Evolutionary conservation across 2,329 filamentous ascomycete genomes (phyloP).

Genomic region (Aschersonia sp.): DNA sequence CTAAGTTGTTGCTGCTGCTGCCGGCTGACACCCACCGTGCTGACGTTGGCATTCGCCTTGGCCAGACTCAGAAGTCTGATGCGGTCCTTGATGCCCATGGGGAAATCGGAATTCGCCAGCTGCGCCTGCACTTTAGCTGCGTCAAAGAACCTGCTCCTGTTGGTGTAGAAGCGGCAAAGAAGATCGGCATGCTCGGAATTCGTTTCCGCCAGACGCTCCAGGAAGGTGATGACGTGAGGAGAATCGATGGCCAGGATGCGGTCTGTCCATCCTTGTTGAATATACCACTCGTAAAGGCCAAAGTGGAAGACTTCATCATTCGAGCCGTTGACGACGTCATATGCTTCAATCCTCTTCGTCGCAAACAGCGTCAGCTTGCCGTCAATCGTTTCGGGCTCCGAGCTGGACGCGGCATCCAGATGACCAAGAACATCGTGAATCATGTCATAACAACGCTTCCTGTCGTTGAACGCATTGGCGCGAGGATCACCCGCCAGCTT

Average conservation of each 20-base stretch:
- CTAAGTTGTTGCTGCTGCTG: constrained; percentile 75
- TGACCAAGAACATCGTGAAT: constrained; percentile 68
- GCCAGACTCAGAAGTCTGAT: constrained; percentile 84
- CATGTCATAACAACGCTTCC: constrained; percentile 73
- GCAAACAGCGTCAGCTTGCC: constrained; percentile 62
- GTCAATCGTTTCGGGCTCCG: constrained; percentile 60
- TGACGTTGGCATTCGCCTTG: constrained; percentile 81
- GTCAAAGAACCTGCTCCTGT: constrained; percentile 68
- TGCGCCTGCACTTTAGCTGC: constrained; percentile 77
- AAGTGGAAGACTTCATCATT: constrained; percentile 91
- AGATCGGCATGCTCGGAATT: constrained; percentile 74
- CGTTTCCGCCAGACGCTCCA: constrained; percentile 59
- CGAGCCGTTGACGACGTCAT: constrained; percentile 76
- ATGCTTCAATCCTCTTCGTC: constrained; percentile 74
- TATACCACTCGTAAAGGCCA: constrained; percentile 96
- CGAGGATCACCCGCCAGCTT: constrained; percentile 59
- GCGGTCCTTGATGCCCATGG: constrained; percentile 65
- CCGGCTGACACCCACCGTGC: constrained; percentile 60
- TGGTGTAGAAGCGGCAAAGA: constrained; percentile 83
- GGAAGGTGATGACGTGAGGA: constrained; percentile 72
- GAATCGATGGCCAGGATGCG: constrained; percentile 75
- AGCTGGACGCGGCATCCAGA: constrained; percentile 56
- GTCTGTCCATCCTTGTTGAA: constrained; percentile 70
- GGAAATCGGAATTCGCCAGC: constrained; percentile 71
- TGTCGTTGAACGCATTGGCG: constrained; percentile 48